Evolutionary conservation across 1,139 yeast genomes (phyloP).

Genomic region (Suhomyces yuchorum): DNA sequence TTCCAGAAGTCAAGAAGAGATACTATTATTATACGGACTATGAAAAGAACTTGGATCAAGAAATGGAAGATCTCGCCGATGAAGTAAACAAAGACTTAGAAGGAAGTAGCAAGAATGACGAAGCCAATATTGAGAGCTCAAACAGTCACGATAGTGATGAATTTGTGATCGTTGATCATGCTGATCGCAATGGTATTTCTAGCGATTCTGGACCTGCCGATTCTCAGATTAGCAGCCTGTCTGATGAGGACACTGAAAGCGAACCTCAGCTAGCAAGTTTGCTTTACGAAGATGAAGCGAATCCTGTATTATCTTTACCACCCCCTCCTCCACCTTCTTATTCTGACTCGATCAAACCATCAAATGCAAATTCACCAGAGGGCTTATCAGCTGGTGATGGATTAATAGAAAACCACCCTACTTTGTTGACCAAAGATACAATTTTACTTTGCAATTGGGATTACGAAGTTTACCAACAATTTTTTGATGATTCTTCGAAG

Average conservation of each 20-base stretch:
- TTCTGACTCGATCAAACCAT: constrained; percentile 25
- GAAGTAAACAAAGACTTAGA: constrained; percentile 15
- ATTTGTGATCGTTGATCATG: constrained; percentile 24
- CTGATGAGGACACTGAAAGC: constrained; percentile 24
- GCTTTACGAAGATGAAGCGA: constrained; percentile 29
- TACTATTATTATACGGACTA: constrained; percentile 36
- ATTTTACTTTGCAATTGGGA: constrained; percentile 79
- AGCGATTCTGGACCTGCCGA: constrained; percentile 4
- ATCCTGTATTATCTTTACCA: constrained; percentile 18
- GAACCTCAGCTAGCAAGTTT: constrained; percentile 24
- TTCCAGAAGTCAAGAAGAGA: constrained; percentile 33
- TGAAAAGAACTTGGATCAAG: constrained; percentile 20
- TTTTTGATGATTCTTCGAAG: constrained; percentile 49
- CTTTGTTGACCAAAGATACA: constrained; percentile 36
- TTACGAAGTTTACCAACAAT: constrained; percentile 44
- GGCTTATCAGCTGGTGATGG: constrained; percentile 12
- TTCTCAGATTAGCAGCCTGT: constrained; percentile 15
- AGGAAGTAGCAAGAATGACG: constrained; percentile 14
- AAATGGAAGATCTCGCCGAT: constrained; percentile 23
- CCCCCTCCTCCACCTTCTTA: constrained; percentile 21
- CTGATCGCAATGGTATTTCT: constrained; percentile 1
- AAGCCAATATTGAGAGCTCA: constrained; percentile 30
- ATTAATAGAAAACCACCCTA: constrained; percentile 22
- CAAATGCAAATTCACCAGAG: constrained; percentile 28
- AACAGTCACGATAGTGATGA: constrained; percentile 26